Conservation (phyloP, 345 rosid species). For the Gossypium turneri region DNA sequence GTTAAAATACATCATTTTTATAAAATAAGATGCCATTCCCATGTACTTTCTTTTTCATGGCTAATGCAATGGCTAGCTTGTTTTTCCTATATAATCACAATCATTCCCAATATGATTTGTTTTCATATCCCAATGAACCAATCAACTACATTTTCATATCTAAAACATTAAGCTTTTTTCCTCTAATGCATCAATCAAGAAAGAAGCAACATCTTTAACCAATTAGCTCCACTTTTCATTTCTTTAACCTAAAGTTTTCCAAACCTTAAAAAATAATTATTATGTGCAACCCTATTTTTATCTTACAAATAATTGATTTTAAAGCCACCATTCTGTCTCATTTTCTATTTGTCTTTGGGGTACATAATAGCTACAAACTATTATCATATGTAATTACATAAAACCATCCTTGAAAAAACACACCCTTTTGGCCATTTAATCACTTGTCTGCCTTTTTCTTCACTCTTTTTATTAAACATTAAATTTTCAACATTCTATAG, state of each 20-base stretch:
- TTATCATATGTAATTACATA: slow-evolving; percentile 9
- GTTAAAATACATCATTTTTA: too few species aligned
- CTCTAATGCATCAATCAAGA: neutral
- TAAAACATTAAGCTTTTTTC: neutral
- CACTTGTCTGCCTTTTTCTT: neutral
- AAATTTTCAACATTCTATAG: slow-evolving; percentile 20
- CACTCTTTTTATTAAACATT: neutral
- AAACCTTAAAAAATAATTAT: too few species aligned
- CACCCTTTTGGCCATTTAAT: neutral
- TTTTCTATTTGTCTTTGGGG: neutral
- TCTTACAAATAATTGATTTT: neutral
- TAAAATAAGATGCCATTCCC: neutral
- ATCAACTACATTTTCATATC: neutral
- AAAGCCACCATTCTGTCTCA: neutral
- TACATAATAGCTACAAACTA: slow-evolving; percentile 23
- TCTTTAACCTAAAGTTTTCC: too few species aligned
- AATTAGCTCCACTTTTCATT: neutral
- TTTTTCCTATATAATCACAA: neutral
- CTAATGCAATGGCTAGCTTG: neutral
- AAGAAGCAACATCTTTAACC: neutral
- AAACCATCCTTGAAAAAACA: neutral
- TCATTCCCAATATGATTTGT: neutral
- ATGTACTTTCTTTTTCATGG: neutral
- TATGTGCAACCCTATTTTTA: neutral
- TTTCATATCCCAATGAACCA: neutral